These are phyloP conservation scores for Ensete glaucum DNA, from an alignment of 176 grass and related monocot species.

Conservation along the genomic window DNA sequence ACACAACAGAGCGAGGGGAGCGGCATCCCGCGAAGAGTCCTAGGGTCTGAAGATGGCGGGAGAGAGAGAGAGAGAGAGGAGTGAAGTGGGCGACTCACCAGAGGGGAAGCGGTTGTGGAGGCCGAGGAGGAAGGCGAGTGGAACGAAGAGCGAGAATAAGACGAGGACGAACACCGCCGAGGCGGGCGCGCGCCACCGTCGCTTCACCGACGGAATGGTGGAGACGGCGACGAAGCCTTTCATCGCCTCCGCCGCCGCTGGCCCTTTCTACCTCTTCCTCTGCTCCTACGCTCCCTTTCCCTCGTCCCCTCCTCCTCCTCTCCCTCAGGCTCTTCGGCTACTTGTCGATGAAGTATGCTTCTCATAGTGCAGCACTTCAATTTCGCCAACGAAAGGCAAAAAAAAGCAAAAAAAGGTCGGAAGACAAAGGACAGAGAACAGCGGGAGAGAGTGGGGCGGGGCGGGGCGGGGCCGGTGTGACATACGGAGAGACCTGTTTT, in stretches of 20 bases:
- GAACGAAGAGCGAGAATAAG: slow-evolving; percentile 58
- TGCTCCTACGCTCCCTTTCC: neutral
- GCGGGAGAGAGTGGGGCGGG: neutral
- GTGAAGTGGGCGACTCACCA: slow-evolving; percentile 11
- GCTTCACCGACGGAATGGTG: slow-evolving; percentile 28
- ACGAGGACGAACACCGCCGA: slow-evolving; percentile 54
- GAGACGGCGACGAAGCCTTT: neutral
- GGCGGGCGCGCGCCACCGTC: slow-evolving; percentile 44
- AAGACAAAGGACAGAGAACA: neutral
- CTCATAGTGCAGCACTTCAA: neutral
- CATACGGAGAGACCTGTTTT: too few relatives aligned
- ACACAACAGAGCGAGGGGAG: neutral
- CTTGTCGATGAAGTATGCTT: neutral
- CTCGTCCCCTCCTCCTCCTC: neutral
- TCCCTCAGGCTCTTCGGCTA: neutral
- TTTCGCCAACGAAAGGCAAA: neutral
- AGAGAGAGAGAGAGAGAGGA: neutral
- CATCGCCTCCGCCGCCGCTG: neutral
- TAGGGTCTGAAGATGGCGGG: neutral
- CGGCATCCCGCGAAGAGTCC: neutral
- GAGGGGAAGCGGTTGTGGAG: slow-evolving; percentile 45
- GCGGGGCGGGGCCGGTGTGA: too few relatives aligned
- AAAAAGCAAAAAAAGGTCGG: neutral
- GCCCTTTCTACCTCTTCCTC: neutral
- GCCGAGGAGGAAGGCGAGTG: slow-evolving; percentile 57